phyloP scores from a whole-genome alignment of 2,329 filamentous ascomycete genomes.

The Esteya vermicola region DNA sequence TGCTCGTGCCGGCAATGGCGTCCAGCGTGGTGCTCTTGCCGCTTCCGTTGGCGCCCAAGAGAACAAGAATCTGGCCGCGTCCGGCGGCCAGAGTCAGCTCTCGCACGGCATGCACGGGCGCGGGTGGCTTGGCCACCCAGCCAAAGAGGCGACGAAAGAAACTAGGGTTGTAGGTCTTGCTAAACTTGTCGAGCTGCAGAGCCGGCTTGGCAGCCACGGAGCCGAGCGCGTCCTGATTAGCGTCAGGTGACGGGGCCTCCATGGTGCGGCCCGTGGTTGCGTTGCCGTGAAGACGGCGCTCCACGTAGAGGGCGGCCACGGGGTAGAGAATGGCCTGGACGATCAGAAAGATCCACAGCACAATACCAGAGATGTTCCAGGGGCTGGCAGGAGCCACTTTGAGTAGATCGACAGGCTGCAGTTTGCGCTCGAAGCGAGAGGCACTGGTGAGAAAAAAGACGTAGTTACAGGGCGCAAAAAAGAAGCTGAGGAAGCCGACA shows the following conservation, averaged over 20 bases:
- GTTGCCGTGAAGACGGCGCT: constrained; percentile 63
- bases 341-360: constrained; percentile 62
- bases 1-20: constrained; percentile 70
- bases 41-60: constrained; percentile 79
- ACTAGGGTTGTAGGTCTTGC: constrained; percentile 62
- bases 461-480: constrained; percentile 83
- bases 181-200: constrained; percentile 58
- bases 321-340: constrained; percentile 70
- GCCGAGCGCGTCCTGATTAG: constrained; percentile 12
- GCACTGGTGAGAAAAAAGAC: constrained; percentile 66
- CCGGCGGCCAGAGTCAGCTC: constrained; percentile 56
- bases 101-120: constrained; percentile 67
- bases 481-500: constrained; percentile 54
- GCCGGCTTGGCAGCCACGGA: no score
- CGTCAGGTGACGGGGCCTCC: constrained; percentile 17
- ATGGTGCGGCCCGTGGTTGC: constrained; percentile 46
- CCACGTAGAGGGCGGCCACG: constrained; percentile 58
- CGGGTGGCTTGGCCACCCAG: constrained; percentile 31
- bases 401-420: constrained; percentile 44
- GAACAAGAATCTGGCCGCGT: constrained; percentile 69
- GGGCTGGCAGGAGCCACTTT: constrained; percentile 47
- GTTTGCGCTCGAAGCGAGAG: constrained; percentile 58
- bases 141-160: constrained; percentile 40
- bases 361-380: constrained; percentile 59
- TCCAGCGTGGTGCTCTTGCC: constrained; percentile 86